Base-by-base conservation (phyloP, 805 yeast genomes). In the Ogataea glucozyma region DNA sequence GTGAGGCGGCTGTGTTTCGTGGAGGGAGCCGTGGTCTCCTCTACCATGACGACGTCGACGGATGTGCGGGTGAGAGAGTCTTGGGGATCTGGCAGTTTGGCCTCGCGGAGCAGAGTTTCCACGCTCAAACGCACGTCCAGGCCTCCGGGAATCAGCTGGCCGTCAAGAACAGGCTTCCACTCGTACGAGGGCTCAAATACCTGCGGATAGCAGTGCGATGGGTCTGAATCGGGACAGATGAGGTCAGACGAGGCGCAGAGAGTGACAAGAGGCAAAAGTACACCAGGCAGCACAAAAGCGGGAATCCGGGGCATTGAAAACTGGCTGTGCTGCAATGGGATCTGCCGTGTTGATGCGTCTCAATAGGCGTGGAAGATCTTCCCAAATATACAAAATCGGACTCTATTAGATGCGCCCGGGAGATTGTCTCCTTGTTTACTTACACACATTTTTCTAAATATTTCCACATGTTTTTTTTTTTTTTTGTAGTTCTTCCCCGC, bases 141-240 rank as follows among this genome's bases (percentile, higher is more conserved):
- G 0, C 97, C 98, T 6, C 76, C 77, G 0, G 97, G 96, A 3
- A 90, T 72, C 6, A 75, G 72, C 56, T 88, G 96, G n/a, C 82
- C 88, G 36, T 76, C 82, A 51, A 66, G 71, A 4, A 90, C 76
- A 2, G 58, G 57, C 65, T 81, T 79, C 95, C 96, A 90, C 49
- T 84, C 78, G 1, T 58, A 47, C 0, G 81, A 64, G 1, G 97
- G 85, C 27, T 64, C 76, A 57, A 89, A 88, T 2, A 75, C 47
- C 31, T 65, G 64, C 1, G 87, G 85, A 55, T 85, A 85, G 54
- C 91, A 85, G 46, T 79, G 76, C 1, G 55, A 45, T 2, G 72
- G 67, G 39, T 71, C 66, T 2, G 61, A 55, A 16, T 67, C 67
- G 1, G 71, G 71, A 47, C 81, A 76, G 22, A 75, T 68, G 11